phyloP scores from a whole-genome alignment of 2,329 filamentous ascomycete genomes.

The Mariannaea elegans region DNA sequence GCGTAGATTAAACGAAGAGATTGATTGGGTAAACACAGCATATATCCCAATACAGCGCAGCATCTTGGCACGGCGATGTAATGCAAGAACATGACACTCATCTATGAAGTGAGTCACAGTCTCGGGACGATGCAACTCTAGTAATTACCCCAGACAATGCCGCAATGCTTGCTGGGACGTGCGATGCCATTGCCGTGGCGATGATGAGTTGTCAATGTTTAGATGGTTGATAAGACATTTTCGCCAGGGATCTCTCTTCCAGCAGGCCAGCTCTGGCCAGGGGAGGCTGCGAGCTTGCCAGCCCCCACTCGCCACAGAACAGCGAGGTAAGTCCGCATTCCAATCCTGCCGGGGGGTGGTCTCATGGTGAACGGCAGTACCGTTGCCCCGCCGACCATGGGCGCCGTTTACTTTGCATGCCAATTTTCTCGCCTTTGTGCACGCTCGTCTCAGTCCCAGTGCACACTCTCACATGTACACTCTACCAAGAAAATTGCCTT shows the following conservation, averaged over 20 bases:
- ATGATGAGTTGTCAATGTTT: conserved; percentile 34
- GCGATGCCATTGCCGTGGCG: conserved; percentile 35
- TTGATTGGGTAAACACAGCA: conserved; percentile 15
- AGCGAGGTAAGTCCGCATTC: background rate
- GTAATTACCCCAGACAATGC: conserved; percentile 23
- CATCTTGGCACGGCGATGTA: background rate
- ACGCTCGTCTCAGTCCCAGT: conserved; percentile 6
- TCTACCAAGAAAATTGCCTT: background rate
- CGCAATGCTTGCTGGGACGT: conserved; percentile 13
- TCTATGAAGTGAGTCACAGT: conserved; percentile 16
- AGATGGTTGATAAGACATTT: background rate
- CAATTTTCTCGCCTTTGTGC: conserved; percentile 8
- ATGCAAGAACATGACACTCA: conserved; percentile 2
- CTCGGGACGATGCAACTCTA: background rate
- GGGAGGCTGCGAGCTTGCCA: too few species aligned
- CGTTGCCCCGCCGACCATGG: conserved; percentile 40
- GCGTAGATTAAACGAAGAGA: background rate
- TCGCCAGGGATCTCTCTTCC: conserved; percentile 6
- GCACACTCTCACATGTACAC: background rate
- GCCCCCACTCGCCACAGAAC: background rate
- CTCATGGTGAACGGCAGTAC: too few species aligned
- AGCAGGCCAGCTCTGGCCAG: background rate
- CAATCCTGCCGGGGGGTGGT: background rate
- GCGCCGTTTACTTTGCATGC: conserved; percentile 33
- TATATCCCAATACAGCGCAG: background rate